Conservation (phyloP, 1,284 basidiomycete species). For the Trichosporon sp. region DNA sequence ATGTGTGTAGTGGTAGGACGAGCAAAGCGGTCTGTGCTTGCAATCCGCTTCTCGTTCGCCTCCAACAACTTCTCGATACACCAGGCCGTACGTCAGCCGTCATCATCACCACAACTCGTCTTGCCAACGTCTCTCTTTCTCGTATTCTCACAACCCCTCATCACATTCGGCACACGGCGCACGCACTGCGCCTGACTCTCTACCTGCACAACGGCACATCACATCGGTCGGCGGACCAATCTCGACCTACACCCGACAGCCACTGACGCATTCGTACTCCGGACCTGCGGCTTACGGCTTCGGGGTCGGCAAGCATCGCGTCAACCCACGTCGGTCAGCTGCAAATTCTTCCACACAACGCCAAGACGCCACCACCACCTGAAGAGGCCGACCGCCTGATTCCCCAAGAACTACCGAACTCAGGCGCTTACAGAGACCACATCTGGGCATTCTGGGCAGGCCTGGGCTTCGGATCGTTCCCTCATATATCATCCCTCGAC, state of each 20-base stretch:
- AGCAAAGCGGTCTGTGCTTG: too few relatives aligned
- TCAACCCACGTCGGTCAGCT: neutral
- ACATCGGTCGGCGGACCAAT: neutral
- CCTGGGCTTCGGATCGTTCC: neutral
- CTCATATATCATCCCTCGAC: neutral
- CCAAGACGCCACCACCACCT: constrained; percentile 1
- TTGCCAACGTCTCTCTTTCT: neutral
- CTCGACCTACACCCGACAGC: neutral
- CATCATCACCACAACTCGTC: neutral
- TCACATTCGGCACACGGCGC: neutral
- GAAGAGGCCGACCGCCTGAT: neutral
- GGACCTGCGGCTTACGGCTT: neutral
- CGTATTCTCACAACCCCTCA: neutral
- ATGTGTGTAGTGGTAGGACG: too few relatives aligned
- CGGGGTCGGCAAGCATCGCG: neutral
- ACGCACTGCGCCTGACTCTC: neutral
- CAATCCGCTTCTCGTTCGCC: too few relatives aligned
- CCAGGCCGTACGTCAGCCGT: neutral
- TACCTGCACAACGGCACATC: neutral
- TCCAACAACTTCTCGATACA: neutral
- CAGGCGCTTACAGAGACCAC: neutral
- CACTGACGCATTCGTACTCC: neutral
- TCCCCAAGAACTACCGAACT: neutral
- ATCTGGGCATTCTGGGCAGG: neutral
- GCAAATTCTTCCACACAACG: neutral